Base-by-base conservation (phyloP, 139 green algal genomes). In the Pleodorina starrii region DNA sequence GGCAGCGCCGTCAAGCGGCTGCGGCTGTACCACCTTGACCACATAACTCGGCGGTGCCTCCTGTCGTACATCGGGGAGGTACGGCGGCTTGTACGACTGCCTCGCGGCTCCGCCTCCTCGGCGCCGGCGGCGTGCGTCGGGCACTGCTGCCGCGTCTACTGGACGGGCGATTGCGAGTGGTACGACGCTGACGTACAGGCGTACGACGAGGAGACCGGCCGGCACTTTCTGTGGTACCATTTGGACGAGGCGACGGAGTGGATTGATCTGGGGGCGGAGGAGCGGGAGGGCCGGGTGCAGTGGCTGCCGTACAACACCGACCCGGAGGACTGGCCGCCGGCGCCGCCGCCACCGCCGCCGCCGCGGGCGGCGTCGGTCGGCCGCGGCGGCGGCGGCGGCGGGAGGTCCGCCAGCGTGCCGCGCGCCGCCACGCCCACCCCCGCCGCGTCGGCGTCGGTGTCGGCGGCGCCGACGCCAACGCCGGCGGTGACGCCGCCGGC, bases 121-220 rank as follows among this genome's bases (percentile, higher is more conserved):
- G 5, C 23, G 29, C 84, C 84, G 27, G n/a, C 23, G 10, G 50
- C 21, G 4, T 73, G 48, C 69, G 48, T 74, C 1, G 84, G 84
- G 36, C 89, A 76, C 57, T 91, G 82, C 83, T 90, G 77, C 72
- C 92, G 93, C 19, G 48, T 98, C 43, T 96, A 91, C 72, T 98
- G 94, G 94, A 63, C 81, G 0, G 95, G 95, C 44, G 96, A 98
- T 78, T 43, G 77, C 7, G 93, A 93, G 38, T 98, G 96, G 96
- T 98, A 97, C 78, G 91, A 91, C 36, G 96, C 90, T 0, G 91
- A 95, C 21, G 91, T 97, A 23, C 63, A 82, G 17, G 63, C n/a
- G 16, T 96, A 94, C 66, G 84, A 94, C 43, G 32, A 86, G 0
- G 74, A 14, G 1, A 93, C 23, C 11, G 54, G 83, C 9, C 83